Evolutionary conservation across 2,329 filamentous ascomycete genomes (phyloP), one percentile per base, ranked within the genome.

Genomic region (Venturia effusa): DNA sequence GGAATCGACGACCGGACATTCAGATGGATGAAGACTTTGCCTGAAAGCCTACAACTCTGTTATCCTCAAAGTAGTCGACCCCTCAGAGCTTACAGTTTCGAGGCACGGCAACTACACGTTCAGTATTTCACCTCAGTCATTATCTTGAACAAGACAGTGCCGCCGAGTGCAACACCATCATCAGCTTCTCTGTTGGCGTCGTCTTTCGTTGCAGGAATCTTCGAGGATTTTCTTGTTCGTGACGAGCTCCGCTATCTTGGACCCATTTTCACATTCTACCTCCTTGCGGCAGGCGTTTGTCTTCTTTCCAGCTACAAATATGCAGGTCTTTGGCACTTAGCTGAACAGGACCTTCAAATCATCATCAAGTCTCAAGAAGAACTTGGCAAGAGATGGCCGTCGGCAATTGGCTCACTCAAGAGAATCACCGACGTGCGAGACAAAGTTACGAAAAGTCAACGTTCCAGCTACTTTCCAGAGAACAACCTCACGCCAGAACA

Each of bases 251-350:
- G 74, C 27, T 76, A 74, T 32, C 67, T 77, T 0, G 76, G 75
- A 0, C 74, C 76, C 0, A 74, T 76, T 4, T 77, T 74, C 63
- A 75, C 76, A 4, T 77, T 78, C 66, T 77, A 77, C 61, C 74
- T 73, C 19, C 69, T 77, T 3, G 73, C 73, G 15, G 74, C 76
- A 1, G 76, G 76, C 0, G 69, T 77, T 40, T 71, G 74, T 0
- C 71, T 76, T n/a, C 70, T 77, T 0, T 76, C 75, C 1, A 73
- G 72, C 61, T 76, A 71, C 64, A 71, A 74, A 7, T 75, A 76
- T 51, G 64, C 71, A 8, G 70, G 72, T 8, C 68, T 75, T 1
- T 66, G 69, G 32, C 64, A 67, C 24, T 39, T 70, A 19, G 71
- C 69, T 2, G 70, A 73, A 60, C 67, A 72, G 57, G 71, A 72